phyloP scores from a whole-genome alignment of 2,329 filamentous ascomycete species.

The Hymenoscyphus occultus region DNA sequence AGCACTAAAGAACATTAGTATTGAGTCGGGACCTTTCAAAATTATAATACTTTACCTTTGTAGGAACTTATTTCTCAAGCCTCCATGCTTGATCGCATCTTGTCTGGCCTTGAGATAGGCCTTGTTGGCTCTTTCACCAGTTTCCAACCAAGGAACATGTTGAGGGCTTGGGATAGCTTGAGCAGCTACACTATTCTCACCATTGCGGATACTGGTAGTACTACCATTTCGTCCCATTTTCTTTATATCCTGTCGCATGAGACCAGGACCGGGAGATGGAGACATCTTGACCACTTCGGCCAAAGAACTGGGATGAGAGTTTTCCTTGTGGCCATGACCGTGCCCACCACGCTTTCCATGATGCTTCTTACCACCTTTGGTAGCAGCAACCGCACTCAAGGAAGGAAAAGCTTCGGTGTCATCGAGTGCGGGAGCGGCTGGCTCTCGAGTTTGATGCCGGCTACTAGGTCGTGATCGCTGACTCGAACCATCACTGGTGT shows the following conservation, averaged over 20 bases:
- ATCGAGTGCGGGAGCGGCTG: slow-evolving; percentile 74
- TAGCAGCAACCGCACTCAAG: slow-evolving; percentile 71
- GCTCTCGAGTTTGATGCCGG: slow-evolving; percentile 68
- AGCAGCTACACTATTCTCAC: slow-evolving; percentile 77
- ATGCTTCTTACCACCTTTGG: slow-evolving; percentile 83
- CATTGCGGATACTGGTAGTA: slow-evolving; percentile 59
- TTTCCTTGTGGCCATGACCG: slow-evolving; percentile 67
- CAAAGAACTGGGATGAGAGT: slow-evolving; percentile 68
- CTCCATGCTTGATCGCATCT: slow-evolving; percentile 96
- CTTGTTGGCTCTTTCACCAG: slow-evolving; percentile 85
- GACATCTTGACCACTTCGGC: slow-evolving; percentile 96
- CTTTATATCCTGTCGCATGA: slow-evolving; percentile 57
- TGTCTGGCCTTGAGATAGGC: slow-evolving; percentile 92
- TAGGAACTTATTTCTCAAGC: slow-evolving; percentile 92
- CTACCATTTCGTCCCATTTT: slow-evolving; percentile 62
- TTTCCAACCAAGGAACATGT: slow-evolving; percentile 95
- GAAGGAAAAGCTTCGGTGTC: slow-evolving; percentile 95
- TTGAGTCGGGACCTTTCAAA: not conserved
- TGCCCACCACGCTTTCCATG: slow-evolving; percentile 88
- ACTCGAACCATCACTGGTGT: slow-evolving; percentile 58
- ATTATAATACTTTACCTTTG: slow-evolving; percentile 65
- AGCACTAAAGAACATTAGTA: slow-evolving; percentile 56
- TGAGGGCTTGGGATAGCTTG: slow-evolving; percentile 83
- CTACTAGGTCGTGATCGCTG: slow-evolving; percentile 82
- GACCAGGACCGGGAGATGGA: slow-evolving; percentile 70